A percentile compares a stretch with the other conserved stretches of the same genome.
Conservation (phyloP, 2,329 filamentous ascomycete genomes). For the Ascochyta pisi region DNA sequence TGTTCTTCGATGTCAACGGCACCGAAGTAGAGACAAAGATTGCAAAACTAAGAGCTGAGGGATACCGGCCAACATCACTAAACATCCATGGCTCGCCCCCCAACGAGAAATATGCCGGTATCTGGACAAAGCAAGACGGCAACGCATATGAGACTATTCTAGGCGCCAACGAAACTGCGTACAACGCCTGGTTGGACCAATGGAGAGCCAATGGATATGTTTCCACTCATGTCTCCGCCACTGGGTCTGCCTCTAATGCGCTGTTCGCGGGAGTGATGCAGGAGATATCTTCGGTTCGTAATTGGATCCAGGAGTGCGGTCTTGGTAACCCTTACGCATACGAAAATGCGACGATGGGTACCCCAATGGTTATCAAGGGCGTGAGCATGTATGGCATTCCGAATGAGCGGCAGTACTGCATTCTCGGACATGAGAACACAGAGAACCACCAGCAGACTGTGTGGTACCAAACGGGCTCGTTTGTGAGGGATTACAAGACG, state of each 20-base stretch:
- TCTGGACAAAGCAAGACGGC: slow-evolving; percentile 27
- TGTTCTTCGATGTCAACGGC: slow-evolving; percentile 18
- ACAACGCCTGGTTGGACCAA: slow-evolving; percentile 25
- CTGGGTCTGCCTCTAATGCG: slow-evolving; percentile 23
- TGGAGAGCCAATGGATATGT: slow-evolving; percentile 27
- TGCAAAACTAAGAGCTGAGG: slow-evolving; percentile 21
- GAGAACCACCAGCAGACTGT: slow-evolving; percentile 24
- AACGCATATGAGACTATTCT: slow-evolving; percentile 23
- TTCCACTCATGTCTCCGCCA: slow-evolving; percentile 32
- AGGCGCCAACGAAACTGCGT: slow-evolving; percentile 21
- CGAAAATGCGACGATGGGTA: slow-evolving; percentile 11
- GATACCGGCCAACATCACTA: slow-evolving; percentile 25
- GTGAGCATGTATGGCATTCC: slow-evolving; percentile 27
- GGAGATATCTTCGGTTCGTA: slow-evolving; percentile 7
- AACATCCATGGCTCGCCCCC: slow-evolving; percentile 23
- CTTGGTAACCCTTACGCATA: slow-evolving; percentile 14
- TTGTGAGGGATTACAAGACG: slow-evolving; percentile 13
- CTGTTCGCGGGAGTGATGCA: slow-evolving; percentile 33
- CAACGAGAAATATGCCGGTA: slow-evolving; percentile 25
- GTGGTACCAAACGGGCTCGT: slow-evolving; percentile 19
- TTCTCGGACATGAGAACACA: slow-evolving; percentile 27
- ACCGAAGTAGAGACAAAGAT: slow-evolving; percentile 9
- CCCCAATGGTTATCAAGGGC: slow-evolving; percentile 19
- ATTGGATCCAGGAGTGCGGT: slow-evolving; percentile 23
- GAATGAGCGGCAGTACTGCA: slow-evolving; percentile 25